phyloP scores from a whole-genome alignment of 78 protist species.

The Mastigamoeba balamuthi region DNA sequence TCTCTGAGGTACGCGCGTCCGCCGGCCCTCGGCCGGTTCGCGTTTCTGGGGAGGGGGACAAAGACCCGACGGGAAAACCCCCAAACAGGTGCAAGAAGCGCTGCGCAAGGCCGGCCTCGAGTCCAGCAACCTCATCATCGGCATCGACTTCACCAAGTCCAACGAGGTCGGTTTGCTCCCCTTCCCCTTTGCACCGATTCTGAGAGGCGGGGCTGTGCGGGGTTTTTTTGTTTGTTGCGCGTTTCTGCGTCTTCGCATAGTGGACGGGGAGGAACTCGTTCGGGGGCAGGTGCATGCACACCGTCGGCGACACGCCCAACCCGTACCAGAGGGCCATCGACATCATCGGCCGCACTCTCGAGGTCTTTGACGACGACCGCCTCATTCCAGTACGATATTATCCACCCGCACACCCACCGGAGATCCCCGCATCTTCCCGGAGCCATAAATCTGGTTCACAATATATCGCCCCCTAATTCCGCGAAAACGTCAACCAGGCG shows the following conservation, averaged over 20 bases:
- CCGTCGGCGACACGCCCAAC: constrained; percentile 12
- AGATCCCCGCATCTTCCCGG: too few relatives aligned
- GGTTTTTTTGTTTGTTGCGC: too few relatives aligned
- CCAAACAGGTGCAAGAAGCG: constrained; percentile 31
- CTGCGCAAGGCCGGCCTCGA: constrained; percentile 52
- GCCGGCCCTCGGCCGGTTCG: too few relatives aligned
- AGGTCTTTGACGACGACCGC: constrained; percentile 59
- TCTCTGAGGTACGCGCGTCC: too few relatives aligned
- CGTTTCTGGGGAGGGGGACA: too few relatives aligned
- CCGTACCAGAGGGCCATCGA: constrained; percentile 51
- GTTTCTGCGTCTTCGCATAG: not conserved
- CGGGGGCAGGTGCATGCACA: constrained; percentile 54
- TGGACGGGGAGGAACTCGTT: constrained; percentile 54
- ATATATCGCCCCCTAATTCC: too few relatives aligned
- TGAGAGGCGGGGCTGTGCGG: too few relatives aligned
- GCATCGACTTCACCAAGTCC: constrained; percentile 6
- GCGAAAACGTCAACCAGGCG: not conserved
- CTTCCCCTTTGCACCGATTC: too few relatives aligned
- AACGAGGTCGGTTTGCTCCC: too few relatives aligned
- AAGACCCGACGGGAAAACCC: too few relatives aligned
- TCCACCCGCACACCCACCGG: too few relatives aligned
- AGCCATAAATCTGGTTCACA: too few relatives aligned
- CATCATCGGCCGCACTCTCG: constrained; percentile 55
- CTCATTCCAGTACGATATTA: constrained; percentile 16
- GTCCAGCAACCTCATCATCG: constrained; percentile 41